A percentile compares a stretch with the other conserved stretches of the same genome.
Evolutionary conservation across 495 filamentous ascomycete genomes (phyloP).

Genomic region (Neurospora tetraspora): DNA sequence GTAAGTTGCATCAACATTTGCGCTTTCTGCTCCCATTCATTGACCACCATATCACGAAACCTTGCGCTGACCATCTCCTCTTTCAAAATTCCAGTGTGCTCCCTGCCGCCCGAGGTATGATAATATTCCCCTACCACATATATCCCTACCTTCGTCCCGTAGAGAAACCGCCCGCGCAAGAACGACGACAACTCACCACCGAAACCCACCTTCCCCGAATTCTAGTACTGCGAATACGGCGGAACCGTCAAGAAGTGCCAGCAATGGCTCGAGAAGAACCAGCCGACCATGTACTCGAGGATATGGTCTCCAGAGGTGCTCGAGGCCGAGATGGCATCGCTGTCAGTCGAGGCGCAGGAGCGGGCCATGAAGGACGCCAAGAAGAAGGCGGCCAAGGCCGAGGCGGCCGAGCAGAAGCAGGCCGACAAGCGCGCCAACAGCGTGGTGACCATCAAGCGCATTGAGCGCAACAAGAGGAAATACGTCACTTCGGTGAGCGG

Average conservation of each 20-base stretch:
- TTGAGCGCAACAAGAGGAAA: constrained; percentile 97
- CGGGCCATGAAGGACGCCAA: constrained; percentile 87
- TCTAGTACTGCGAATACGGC: constrained; percentile 95
- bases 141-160: too few species aligned
- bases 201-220: background rate
- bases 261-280: constrained; percentile 76
- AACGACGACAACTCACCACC: background rate
- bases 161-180: background rate
- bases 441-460: constrained; percentile 85
- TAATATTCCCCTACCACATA: constrained; percentile 2
- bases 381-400: constrained; percentile 84
- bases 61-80: background rate
- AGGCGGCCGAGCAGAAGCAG: constrained; percentile 68
- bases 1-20: constrained; percentile 13
- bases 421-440: constrained; percentile 64
- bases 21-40: constrained; percentile 15
- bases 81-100: constrained; percentile 59
- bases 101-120: constrained; percentile 84
- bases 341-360: constrained; percentile 82
- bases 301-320: constrained; percentile 84
- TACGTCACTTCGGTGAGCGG: constrained; percentile 85
- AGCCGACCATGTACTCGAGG: constrained; percentile 60
- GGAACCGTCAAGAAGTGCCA: constrained; percentile 97
- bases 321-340: constrained; percentile 67
- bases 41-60: constrained; percentile 7